Evolutionary conservation across 805 yeast species (phyloP), one percentile per base, ranked within the genome.

Genomic region (Schwanniomyces yamadae): DNA sequence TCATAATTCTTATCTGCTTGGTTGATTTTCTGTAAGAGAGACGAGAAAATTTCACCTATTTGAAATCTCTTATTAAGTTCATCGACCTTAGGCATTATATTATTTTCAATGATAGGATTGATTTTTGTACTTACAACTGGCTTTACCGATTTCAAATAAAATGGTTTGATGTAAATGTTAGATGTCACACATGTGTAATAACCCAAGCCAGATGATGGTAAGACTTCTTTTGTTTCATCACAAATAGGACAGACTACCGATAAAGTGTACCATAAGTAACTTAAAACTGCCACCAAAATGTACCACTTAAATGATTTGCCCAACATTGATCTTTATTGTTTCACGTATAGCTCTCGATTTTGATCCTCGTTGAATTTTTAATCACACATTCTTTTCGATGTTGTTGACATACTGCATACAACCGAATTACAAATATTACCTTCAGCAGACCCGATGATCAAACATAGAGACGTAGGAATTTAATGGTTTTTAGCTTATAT

Each of bases 211-310:
- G 29, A 13, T 11, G 28, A 16, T 23, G 34, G 34, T 23, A 30
- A n/a, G 13, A n/a, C 10, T 17, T 27, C 17, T 22, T 13, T 21
- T 14, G 24, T 16, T 23, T 22, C 6, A 28, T 34, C 27, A 23
- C 14, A 19, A 20, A 34, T 28, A 12, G 39, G 39, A 22, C 40
- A 36, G 20, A 33, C 25, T 21, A 23, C 12, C 19, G 38, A 29
- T 20, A 41, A 23, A 19, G 33, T 13, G 29, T 41, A 41, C 8
- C 34, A 15, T 17, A 37, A 28, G 25, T 41, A 41, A 11, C 34
- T 30, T n/a, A 37, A 24, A 8, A 37, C 12, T n/a, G 35, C 17
- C n/a, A 38, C 25, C 20, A 38, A 35, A 15, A 38, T 22, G 12
- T 29, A 20, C 36, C 40, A 37, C 25, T 33, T 33, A n/a, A 37